Conservation (phyloP, 139 green algal genomes). For the Coelastrella sp. region DNA sequence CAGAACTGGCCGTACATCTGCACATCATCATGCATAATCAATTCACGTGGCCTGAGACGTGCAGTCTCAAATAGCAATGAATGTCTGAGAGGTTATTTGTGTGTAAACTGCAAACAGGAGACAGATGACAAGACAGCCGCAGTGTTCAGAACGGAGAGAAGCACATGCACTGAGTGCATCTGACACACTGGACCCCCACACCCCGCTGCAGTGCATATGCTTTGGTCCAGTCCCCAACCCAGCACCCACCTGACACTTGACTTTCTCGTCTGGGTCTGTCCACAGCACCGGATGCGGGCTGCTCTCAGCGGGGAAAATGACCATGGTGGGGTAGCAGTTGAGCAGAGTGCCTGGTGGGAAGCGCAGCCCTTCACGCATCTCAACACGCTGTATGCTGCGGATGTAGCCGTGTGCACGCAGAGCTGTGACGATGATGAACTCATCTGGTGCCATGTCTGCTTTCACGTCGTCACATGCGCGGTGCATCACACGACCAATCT, state of each 20-base stretch:
- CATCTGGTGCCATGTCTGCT: slow-evolving; percentile 51
- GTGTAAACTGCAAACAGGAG: too few species aligned
- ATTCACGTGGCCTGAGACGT: too few species aligned
- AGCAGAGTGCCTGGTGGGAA: slow-evolving; percentile 47
- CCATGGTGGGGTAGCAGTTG: slow-evolving; percentile 52
- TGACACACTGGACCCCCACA: too few species aligned
- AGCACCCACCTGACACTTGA: slow-evolving; percentile 35
- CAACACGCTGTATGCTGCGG: slow-evolving; percentile 38
- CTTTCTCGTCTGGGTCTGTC: slow-evolving; percentile 32
- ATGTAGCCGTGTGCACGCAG: slow-evolving; percentile 18
- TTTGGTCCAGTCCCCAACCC: too few species aligned
- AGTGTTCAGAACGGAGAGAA: too few species aligned
- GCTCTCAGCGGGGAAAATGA: slow-evolving; percentile 48
- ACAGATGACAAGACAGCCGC: too few species aligned
- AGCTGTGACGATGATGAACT: slow-evolving; percentile 46
- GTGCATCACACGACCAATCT: slow-evolving; percentile 46
- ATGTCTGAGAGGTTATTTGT: too few species aligned
- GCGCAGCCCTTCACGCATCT: slow-evolving; percentile 32
- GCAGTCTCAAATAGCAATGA: too few species aligned
- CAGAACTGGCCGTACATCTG: not conserved
- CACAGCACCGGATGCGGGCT: slow-evolving; percentile 49
- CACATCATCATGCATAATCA: too few species aligned
- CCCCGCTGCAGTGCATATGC: too few species aligned
- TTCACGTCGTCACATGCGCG: slow-evolving; percentile 40
- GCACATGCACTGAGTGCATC: too few species aligned